Conservation (phyloP, 75 land plant genomes). For the Pinus albicaulis region DNA sequence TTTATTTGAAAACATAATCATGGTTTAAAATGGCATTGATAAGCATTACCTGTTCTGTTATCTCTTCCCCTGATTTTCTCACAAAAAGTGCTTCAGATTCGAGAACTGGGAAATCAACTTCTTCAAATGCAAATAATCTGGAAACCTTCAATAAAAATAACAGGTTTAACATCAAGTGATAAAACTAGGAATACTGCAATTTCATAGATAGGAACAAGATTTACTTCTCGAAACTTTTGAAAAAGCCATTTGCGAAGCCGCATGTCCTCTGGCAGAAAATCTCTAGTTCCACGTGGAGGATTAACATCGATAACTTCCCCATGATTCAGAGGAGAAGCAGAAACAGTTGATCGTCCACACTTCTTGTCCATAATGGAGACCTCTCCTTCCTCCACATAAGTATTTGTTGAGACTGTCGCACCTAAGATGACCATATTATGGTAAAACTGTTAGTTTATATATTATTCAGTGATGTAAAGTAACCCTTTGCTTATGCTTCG, state of each 20-base stretch:
- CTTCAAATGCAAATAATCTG: constrained; percentile 83
- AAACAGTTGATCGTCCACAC: not conserved
- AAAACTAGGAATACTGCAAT: not conserved
- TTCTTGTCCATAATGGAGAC: not conserved
- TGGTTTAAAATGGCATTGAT: not conserved
- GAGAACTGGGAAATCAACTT: constrained; percentile 92
- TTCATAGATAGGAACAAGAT: not conserved
- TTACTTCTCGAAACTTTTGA: constrained; percentile 77
- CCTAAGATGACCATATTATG: no score
- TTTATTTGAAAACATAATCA: not conserved
- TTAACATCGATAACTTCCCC: constrained; percentile 63
- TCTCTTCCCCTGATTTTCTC: constrained; percentile 97
- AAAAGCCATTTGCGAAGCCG: constrained; percentile 90
- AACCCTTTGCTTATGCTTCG: no score
- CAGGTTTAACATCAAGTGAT: not conserved
- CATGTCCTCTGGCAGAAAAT: constrained; percentile 94
- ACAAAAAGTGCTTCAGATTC: constrained; percentile 92
- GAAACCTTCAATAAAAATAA: constrained; percentile 59
- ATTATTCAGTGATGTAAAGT: no score
- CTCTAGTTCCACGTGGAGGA: constrained; percentile 92
- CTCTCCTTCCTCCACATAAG: constrained; percentile 7
- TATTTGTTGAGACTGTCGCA: no score
- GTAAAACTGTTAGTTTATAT: no score
- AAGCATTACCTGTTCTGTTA: constrained; percentile 74
- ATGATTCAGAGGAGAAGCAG: not conserved